Conservation (phyloP, 2,329 filamentous ascomycete species). For the Cordyceps militaris region DNA sequence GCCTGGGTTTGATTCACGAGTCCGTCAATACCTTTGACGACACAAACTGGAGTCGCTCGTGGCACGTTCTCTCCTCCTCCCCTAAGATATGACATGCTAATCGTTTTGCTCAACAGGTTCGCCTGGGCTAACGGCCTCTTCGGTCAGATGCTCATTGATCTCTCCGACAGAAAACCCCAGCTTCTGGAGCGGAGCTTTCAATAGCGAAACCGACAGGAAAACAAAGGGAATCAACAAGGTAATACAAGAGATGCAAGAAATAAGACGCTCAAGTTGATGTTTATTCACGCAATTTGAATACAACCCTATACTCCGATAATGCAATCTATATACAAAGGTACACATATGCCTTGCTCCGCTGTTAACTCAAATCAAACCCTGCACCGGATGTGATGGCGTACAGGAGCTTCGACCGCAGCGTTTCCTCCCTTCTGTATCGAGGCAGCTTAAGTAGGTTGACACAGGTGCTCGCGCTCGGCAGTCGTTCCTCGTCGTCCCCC, state of each 20-base stretch:
- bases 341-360: too few relatives aligned
- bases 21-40: conserved; percentile 30
- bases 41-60: conserved; percentile 28
- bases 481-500: conserved; percentile 50
- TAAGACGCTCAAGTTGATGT: neutral
- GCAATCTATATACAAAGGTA: neutral
- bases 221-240: neutral
- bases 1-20: conserved; percentile 75
- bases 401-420: conserved; percentile 70
- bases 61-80: conserved; percentile 25
- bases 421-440: conserved; percentile 60
- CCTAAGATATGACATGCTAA: neutral
- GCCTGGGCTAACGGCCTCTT: conserved; percentile 88
- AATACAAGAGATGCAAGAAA: neutral
- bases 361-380: conserved; percentile 80
- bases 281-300: neutral
- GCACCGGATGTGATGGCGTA: conserved; percentile 87
- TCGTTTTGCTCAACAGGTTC: conserved; percentile 53
- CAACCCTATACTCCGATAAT: neutral
- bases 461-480: conserved; percentile 93
- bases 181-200: conserved; percentile 49
- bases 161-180: conserved; percentile 65
- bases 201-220: neutral
- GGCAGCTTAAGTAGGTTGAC: conserved; percentile 93
- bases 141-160: conserved; percentile 70